Percentiles rank a stretch among this genome's conserved stretches.
Conservation (phyloP, 2,329 filamentous ascomycete genomes). For the Ceratocystis harringtonii region DNA sequence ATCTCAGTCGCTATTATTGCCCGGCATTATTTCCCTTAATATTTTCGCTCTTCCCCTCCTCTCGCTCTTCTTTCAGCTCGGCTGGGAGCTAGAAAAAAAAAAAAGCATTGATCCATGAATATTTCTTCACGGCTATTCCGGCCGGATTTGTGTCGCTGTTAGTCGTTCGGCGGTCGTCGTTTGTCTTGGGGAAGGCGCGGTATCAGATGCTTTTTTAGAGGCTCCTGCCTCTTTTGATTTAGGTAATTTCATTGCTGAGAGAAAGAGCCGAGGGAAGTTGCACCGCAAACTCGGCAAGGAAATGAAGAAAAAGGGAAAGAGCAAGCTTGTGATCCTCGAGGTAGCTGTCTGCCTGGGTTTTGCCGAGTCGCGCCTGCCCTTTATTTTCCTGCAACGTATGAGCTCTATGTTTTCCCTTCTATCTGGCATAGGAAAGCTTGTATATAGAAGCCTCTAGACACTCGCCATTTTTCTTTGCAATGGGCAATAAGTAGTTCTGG, state of each 20-base stretch:
- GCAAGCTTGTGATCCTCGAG: background rate
- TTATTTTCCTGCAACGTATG: background rate
- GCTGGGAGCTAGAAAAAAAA: too few relatives aligned
- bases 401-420: too few relatives aligned
- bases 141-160: background rate
- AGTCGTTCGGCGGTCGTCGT: background rate
- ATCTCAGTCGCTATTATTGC: background rate
- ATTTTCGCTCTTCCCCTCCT: background rate
- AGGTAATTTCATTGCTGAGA: background rate
- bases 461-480: background rate
- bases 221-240: background rate
- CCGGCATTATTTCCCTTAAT: background rate
- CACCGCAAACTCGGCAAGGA: background rate
- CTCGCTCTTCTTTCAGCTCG: background rate
- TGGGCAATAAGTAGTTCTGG: background rate
- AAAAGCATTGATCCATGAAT: background rate
- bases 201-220: background rate
- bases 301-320: too few relatives aligned
- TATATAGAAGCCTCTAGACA: too few relatives aligned
- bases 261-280: too few relatives aligned
- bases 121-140: constrained; percentile 3
- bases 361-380: constrained; percentile 1
- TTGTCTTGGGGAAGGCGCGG: background rate
- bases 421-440: background rate
- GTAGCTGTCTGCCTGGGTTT: background rate